phyloP scores from a whole-genome alignment of 805 yeast genomes.

The Saccharomycopsis amapae region DNA sequence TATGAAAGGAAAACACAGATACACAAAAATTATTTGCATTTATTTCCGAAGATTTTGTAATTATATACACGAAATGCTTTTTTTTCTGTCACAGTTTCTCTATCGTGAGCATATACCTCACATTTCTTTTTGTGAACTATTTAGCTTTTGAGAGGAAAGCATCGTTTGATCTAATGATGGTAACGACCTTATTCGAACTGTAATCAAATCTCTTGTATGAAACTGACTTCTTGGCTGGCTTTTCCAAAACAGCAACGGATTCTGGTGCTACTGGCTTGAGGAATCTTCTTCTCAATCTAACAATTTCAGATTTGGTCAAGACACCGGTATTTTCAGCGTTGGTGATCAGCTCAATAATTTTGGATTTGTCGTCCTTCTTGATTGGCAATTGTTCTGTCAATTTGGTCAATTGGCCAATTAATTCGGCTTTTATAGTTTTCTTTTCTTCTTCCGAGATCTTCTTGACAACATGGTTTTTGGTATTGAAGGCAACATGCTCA shows the following conservation, averaged over 20 bases:
- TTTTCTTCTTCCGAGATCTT: conserved; percentile 31
- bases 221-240: conserved; percentile 35
- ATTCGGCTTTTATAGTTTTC: conserved; percentile 23
- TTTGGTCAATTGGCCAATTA: conserved; percentile 29
- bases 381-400: conserved; percentile 31
- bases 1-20: too few species aligned
- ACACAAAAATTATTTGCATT: too few species aligned
- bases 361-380: conserved; percentile 32
- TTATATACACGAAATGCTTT: too few species aligned
- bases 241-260: conserved; percentile 33
- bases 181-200: conserved; percentile 42
- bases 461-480: conserved; percentile 30
- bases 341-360: conserved; percentile 34
- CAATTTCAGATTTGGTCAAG: conserved; percentile 31
- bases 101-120: too few species aligned
- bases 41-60: too few species aligned
- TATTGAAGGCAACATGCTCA: conserved; percentile 37
- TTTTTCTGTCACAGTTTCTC: too few species aligned
- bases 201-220: conserved; percentile 54
- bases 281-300: conserved; percentile 38
- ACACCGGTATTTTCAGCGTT: conserved; percentile 24
- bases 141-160: conserved; percentile 32
- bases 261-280: conserved; percentile 54
- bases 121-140: too few species aligned
- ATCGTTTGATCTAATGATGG: conserved; percentile 46